Conservation (phyloP, 1,284 basidiomycete genomes). For the Leccinum subfulvum region DNA sequence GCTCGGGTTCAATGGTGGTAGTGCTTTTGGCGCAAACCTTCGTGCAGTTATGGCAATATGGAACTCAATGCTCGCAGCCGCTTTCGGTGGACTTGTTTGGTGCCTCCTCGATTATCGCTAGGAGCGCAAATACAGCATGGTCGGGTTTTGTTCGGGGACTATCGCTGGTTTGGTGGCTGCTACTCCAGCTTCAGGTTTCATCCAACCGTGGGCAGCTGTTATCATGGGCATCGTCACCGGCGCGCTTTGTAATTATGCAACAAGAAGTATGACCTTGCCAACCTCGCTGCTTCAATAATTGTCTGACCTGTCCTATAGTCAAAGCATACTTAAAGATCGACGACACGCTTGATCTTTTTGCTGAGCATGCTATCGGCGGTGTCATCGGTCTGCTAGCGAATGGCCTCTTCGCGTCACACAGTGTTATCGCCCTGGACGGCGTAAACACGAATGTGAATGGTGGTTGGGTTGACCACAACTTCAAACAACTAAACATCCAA, state of each 20-base stretch:
- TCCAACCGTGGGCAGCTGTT: conserved; percentile 69
- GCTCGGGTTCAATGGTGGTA: conserved; percentile 72
- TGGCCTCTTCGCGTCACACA: conserved; percentile 72
- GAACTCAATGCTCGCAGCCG: conserved; percentile 83
- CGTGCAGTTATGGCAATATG: conserved; percentile 85
- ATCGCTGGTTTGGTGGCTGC: conserved; percentile 91
- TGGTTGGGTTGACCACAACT: conserved; percentile 74
- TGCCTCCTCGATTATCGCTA: conserved; percentile 84
- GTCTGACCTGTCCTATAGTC: conserved; percentile 41
- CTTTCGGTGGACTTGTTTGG: conserved; percentile 84
- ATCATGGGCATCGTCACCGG: conserved; percentile 79
- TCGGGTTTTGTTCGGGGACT: conserved; percentile 86
- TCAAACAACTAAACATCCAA: conserved; percentile 78
- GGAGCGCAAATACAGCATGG: conserved; percentile 80
- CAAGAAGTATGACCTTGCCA: conserved; percentile 60
- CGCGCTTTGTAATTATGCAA: conserved; percentile 82
- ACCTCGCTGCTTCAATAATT: neutral
- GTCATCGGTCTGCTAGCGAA: conserved; percentile 82
- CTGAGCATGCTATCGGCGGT: conserved; percentile 91
- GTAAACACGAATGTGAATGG: conserved; percentile 67
- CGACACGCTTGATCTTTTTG: conserved; percentile 84
- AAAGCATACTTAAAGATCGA: conserved; percentile 71
- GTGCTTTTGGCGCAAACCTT: conserved; percentile 88
- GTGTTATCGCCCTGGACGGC: conserved; percentile 70
- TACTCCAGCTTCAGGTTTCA: conserved; percentile 73